Base-by-base conservation (phyloP, 768 basidiomycete genomes). In the Mycena crocata region DNA sequence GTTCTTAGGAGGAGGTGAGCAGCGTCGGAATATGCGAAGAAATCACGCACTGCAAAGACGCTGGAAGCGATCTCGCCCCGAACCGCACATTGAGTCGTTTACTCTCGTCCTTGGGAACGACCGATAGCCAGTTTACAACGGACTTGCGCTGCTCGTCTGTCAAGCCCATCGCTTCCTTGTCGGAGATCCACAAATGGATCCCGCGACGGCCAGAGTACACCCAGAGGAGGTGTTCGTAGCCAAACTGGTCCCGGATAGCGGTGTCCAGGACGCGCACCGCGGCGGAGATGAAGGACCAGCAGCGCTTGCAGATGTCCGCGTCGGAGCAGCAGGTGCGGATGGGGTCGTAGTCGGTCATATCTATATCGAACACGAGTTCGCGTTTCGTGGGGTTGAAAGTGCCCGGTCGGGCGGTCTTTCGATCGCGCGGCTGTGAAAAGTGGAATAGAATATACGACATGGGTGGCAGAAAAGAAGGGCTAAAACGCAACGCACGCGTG, bases 341-440 rank as follows among this genome's bases (percentile, higher is more conserved):
- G 48, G 90, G 84, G 76, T 99, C 97, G 80, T 99, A 99, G 80
- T 99, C 98, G 19, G 98, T 97, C 98, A 99, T 98, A 80, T 99
- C 98, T 76, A 99, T 98, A 88, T 99, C 98, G 76, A 99, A 98
- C 0, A 99, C 97, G 45, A 99, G 90, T 77, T 99, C 98, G 64
- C 98, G 91, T 68, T 89, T 87, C 35, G 87, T 76, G 0, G 98
- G 95, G 46, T 85, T 83, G 70, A 98, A 90, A n/a, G 90, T 82
- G 14, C 89, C 88, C 13, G 81, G 72, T 8, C 83, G 80, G 19
- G 94, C 83, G 0, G 93, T 91, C 74, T 96, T 96, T 76, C 88
- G 92, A 82, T 98, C 97, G 73, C 89, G 85, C 3, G 97, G 97
- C 95, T 98, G 75, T 40, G 39, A 24, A 24, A n/a, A 7, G 32